Base-by-base conservation (phyloP, 1,284 basidiomycete genomes). In the Ustilago curta region DNA sequence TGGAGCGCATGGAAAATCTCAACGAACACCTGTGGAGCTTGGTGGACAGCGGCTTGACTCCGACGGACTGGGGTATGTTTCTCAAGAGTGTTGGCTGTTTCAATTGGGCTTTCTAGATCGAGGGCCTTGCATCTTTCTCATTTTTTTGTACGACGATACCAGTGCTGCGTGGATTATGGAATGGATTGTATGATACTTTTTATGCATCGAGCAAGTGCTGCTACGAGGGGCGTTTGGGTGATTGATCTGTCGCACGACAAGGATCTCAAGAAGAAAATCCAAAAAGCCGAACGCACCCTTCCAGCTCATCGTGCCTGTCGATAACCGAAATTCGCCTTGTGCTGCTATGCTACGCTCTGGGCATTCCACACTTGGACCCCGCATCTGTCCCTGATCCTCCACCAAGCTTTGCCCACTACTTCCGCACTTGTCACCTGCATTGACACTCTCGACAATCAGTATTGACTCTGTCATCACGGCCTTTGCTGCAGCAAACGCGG, bases 1-100 rank as follows among this genome's bases (percentile, higher is more conserved):
- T 76, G 21, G 68, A 67, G 29, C 52, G 64, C 5, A 65, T 76
- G 59, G 64, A 64, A 29, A 70, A 71, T 54, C 72, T 67, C 42
- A 60, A 66, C 45, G 64, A 68, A 47, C 72, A 71, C 25, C 60
- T 76, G 3, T 76, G 72, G 72, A 60, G 67, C 44, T 55, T 71
- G n/a, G 64, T 70, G 12, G 68, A 76, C n/a, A 70, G 55, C 35
- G 68, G 72, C 0, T 40, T 68, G 48, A 64, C 64, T 8, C 72
- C 72, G 0, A 70, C 51, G 4, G 72, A 76, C 21, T 70, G 68
- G 64, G 63, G 59, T 11, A 58, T 76, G 21, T 68, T 76, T 27
- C 49, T 71, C 49, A 70, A 76, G 19, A 75, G 72, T 19, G 72
- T 76, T 8, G 72, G 68, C 12, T 76, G 72, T 42, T 76, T 71